Conservation (phyloP, 129 eudicot species). For the Centrapalus pauciflorus region DNA sequence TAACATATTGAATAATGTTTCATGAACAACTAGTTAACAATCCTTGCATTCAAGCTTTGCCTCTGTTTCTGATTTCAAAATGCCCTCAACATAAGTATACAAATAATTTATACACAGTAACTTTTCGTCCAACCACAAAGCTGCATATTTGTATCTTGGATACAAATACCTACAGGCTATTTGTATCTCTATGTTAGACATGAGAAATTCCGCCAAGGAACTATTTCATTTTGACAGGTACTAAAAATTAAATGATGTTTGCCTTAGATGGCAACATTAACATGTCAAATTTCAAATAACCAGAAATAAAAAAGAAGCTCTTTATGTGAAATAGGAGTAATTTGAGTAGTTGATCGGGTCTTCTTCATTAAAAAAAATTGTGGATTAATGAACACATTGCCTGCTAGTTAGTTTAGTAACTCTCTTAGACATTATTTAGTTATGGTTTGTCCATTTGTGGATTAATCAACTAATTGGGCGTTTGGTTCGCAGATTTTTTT, state of each 20-base stretch:
- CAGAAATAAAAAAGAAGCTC: neutral
- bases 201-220: neutral
- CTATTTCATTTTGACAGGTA: neutral
- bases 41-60: conserved; percentile 54
- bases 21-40: conserved; percentile 3
- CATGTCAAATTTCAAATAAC: neutral
- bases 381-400: too few relatives aligned
- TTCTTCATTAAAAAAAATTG: too few relatives aligned
- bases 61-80: conserved; percentile 34
- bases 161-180: neutral
- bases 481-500: too few relatives aligned
- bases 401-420: too few relatives aligned
- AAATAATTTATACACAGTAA: neutral
- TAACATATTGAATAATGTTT: conserved; percentile 1
- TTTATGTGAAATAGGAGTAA: neutral
- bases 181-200: neutral
- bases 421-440: too few relatives aligned
- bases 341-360: conserved; percentile 38
- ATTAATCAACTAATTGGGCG: too few relatives aligned
- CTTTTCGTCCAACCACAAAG: neutral
- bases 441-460: too few relatives aligned
- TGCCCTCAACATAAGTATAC: neutral
- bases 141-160: neutral
- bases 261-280: neutral
- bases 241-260: neutral